phyloP scores from a whole-genome alignment of 1,139 yeast genomes.

The Yamadazyma aaseri region DNA sequence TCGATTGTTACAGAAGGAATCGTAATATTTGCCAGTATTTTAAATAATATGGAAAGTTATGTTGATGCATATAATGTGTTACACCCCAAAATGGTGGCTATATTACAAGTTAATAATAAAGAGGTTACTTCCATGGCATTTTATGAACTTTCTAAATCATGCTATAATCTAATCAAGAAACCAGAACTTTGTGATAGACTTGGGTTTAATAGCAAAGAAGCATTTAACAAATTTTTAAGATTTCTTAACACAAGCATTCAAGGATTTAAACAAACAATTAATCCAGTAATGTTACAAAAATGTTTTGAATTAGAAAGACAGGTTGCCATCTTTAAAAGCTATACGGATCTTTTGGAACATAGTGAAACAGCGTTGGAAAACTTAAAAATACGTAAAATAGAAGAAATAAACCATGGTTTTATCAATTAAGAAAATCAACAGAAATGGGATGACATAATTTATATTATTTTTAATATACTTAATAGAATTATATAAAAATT shows the following conservation, averaged over 20 bases:
- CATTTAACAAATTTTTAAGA: slow-evolving; percentile 29
- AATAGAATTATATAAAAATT: slow-evolving; percentile 5
- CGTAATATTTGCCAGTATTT: slow-evolving; percentile 34
- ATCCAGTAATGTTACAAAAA: slow-evolving; percentile 26
- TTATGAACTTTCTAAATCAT: slow-evolving; percentile 33
- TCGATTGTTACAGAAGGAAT: slow-evolving; percentile 41
- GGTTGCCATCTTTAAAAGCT: slow-evolving; percentile 26
- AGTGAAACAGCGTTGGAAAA: slow-evolving; percentile 31
- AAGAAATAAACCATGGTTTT: slow-evolving; percentile 31
- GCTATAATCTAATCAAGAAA: slow-evolving; percentile 20
- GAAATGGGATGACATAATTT: no score
- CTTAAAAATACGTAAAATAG: slow-evolving; percentile 26
- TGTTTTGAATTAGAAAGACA: slow-evolving; percentile 35
- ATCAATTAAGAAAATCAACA: slow-evolving; percentile 6
- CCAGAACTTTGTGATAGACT: slow-evolving; percentile 4
- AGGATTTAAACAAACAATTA: slow-evolving; percentile 37
- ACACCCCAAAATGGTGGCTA: slow-evolving; percentile 36
- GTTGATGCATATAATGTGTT: slow-evolving; percentile 39
- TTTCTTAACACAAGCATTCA: slow-evolving; percentile 41
- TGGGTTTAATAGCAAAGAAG: slow-evolving; percentile 10
- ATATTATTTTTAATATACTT: slow-evolving; percentile 3
- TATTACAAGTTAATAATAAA: slow-evolving; percentile 33
- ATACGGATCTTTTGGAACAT: slow-evolving; percentile 32
- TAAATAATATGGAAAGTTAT: slow-evolving; percentile 33
- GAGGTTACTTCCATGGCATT: slow-evolving; percentile 38